Base-by-base conservation (phyloP, 192 early-diverging fungal genomes). In the Radiomyces spectabilis region DNA sequence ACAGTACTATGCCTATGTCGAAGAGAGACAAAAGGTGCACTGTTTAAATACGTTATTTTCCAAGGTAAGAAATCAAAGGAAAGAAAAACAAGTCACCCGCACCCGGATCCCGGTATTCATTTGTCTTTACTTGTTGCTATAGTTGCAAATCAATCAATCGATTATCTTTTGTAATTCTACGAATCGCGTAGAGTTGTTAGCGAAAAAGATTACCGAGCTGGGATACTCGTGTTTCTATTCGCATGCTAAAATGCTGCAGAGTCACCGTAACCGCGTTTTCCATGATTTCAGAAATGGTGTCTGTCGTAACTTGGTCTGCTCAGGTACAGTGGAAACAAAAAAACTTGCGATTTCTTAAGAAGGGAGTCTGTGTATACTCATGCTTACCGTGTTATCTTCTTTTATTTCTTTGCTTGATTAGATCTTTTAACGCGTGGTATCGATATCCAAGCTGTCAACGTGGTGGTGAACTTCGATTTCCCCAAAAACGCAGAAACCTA, bases 121-220 rank as follows among this genome's bases (percentile, higher is more conserved):
- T n/a, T n/a, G n/a, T n/a, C n/a, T n/a, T n/a, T n/a, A n/a, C n/a
- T n/a, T n/a, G n/a, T n/a, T n/a, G n/a, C n/a, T n/a, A 25, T 41
- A 91, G 87, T 85, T 99, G 21, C 96, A 99, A 87, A 96, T 99
- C 79, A 99, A 99, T 75, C 96, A 99, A 83, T 97, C 94, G 26
- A 99, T 99, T 57, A 99, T 99, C 66, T 99, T 99, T 68, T 99
- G 96, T 71, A 99, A 99, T 75, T 99, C 96, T 0, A 97, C 96
- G 34, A 92, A 90, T 78, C 89, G 96, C 35, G 96, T 99, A 24
- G 96, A 99, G 68, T 85, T 99, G 44, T 76, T 99, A 49, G 96
- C 96, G 46, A 94, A 93, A 72, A 99, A 99, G 69, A 99, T 99
- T 55, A 99, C 96, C n/a, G 96, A 99, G 56, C 84, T 99, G 18